Evolutionary conservation across 1,284 basidiomycete species (phyloP).

Genomic region (Phellopilus nigrolimitatus): DNA sequence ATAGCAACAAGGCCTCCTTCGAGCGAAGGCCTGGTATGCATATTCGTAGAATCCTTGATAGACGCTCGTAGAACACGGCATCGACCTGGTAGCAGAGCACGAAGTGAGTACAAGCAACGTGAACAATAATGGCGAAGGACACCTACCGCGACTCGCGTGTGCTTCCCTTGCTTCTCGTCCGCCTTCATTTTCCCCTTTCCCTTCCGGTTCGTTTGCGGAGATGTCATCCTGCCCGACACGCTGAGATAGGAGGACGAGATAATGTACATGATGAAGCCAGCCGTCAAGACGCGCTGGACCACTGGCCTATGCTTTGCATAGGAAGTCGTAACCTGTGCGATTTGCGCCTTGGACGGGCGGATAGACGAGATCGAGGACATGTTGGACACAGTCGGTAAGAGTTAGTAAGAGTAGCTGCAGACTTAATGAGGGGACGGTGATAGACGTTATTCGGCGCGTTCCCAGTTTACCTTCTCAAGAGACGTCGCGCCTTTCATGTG

Average conservation of each 20-base stretch:
- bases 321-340: conserved; percentile 40
- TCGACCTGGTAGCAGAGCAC: conserved; percentile 58
- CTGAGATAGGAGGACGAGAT: conserved; percentile 54
- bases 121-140: conserved; percentile 6
- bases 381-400: background rate
- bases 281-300: conserved; percentile 64
- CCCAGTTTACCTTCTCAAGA: background rate
- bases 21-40: conserved; percentile 84
- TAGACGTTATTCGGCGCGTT: too few relatives aligned
- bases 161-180: conserved; percentile 36
- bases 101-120: conserved; percentile 15
- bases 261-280: conserved; percentile 59
- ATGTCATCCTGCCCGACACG: conserved; percentile 32
- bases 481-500: conserved; percentile 13
- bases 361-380: conserved; percentile 31
- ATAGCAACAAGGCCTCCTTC: conserved; percentile 82
- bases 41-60: conserved; percentile 77
- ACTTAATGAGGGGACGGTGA: background rate
- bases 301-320: conserved; percentile 64
- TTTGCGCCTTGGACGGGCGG: conserved; percentile 23
- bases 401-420: background rate
- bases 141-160: conserved; percentile 62
- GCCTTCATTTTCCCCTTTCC: conserved; percentile 38
- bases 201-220: conserved; percentile 28
- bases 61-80: conserved; percentile 81